Evolutionary conservation across 2,329 filamentous ascomycete species (phyloP).

Genomic region (Endoconidiophora laricicola): DNA sequence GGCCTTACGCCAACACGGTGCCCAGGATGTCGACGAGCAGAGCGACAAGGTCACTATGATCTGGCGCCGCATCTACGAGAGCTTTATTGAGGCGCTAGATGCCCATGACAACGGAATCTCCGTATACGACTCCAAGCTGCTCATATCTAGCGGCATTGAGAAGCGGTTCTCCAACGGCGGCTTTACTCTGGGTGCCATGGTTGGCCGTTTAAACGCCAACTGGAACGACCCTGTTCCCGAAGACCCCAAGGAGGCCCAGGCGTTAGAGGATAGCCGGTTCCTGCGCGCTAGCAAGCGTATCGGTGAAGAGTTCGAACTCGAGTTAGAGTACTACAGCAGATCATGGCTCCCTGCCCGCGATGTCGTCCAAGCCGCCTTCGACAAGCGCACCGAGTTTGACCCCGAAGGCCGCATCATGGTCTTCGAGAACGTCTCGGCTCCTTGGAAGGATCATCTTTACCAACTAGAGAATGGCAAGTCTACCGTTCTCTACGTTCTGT

Average conservation of each 20-base stretch:
- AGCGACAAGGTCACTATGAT: conserved; percentile 55
- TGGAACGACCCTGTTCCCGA: conserved; percentile 51
- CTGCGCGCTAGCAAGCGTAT: conserved; percentile 62
- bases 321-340: conserved; percentile 56
- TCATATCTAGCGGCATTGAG: conserved; percentile 54
- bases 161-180: conserved; percentile 73
- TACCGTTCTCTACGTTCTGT: conserved; percentile 67
- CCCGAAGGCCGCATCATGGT: conserved; percentile 65
- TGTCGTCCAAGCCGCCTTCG: conserved; percentile 62
- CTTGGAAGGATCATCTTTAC: conserved; percentile 96
- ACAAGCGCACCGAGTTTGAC: conserved; percentile 50
- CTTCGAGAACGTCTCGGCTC: conserved; percentile 58
- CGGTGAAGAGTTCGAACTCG: conserved; percentile 72
- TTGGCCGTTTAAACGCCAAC: conserved; percentile 62
- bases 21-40: conserved; percentile 32
- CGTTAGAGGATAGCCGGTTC: conserved; percentile 69
- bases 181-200: conserved; percentile 71
- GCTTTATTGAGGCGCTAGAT: conserved; percentile 90
- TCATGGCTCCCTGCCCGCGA: conserved; percentile 80
- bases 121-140: conserved; percentile 54
- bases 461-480: conserved; percentile 52
- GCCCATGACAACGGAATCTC: conserved; percentile 94
- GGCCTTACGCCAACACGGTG: conserved; percentile 23
- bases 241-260: conserved; percentile 38
- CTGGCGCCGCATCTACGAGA: conserved; percentile 78